phyloP scores from a whole-genome alignment of 371 early-diverging fungal species.

The Syncephalastrum sp. region DNA sequence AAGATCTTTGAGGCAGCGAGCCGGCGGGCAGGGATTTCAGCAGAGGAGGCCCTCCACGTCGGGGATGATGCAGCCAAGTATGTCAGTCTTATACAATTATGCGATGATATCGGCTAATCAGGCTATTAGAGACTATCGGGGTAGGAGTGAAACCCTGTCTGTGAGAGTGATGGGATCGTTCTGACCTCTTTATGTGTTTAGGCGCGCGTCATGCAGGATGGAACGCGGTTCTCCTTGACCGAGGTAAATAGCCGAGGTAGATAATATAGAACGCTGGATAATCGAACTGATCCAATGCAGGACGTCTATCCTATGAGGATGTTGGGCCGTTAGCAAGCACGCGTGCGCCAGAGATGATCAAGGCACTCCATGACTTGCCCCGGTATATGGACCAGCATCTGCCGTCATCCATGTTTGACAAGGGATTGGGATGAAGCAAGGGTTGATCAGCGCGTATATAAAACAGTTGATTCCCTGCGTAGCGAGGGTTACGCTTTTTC shows the following conservation, averaged over 20 bases:
- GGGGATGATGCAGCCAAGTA: slow-evolving; percentile 20
- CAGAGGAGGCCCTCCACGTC: slow-evolving; percentile 18
- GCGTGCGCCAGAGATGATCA: too few relatives aligned
- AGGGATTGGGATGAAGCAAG: too few relatives aligned
- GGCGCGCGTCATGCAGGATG: slow-evolving; percentile 15
- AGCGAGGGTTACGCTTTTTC: too few relatives aligned
- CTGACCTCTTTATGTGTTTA: slow-evolving; percentile 2
- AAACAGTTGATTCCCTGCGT: too few relatives aligned
- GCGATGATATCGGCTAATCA: neutral
- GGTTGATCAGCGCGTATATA: too few relatives aligned
- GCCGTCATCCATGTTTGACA: too few relatives aligned
- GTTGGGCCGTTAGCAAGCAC: too few relatives aligned
- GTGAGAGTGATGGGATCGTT: neutral
- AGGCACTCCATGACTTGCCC: too few relatives aligned
- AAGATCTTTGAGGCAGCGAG: slow-evolving; percentile 21
- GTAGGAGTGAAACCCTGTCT: neutral
- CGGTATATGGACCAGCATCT: too few relatives aligned
- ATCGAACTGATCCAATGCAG: too few relatives aligned
- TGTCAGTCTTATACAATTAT: neutral
- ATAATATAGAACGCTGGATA: too few relatives aligned
- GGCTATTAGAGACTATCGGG: slow-evolving; percentile 7
- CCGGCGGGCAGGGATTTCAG: neutral
- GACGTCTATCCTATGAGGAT: too few relatives aligned
- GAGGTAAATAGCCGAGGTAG: slow-evolving; percentile 3
- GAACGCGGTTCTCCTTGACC: slow-evolving; percentile 9